phyloP scores from a whole-genome alignment of 768 basidiomycete species.

The Pulveroboletus sp. region DNA sequence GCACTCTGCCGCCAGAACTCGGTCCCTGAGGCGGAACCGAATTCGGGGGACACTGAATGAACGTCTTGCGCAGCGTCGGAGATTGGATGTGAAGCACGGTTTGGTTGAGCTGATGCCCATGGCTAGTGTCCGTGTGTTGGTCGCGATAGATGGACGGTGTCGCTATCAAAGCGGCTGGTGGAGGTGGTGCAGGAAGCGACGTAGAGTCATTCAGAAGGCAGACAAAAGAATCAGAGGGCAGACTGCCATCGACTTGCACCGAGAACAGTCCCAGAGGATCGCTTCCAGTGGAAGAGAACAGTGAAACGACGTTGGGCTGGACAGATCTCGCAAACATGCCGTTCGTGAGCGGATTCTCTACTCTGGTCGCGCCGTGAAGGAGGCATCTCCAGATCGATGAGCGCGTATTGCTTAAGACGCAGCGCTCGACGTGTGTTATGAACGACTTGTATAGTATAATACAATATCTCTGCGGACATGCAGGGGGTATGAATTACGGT shows the following conservation, averaged over 20 bases:
- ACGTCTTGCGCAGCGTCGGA: constrained; percentile 64
- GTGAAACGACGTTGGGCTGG: constrained; percentile 60
- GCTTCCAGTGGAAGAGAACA: constrained; percentile 71
- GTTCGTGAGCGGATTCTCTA: constrained; percentile 10
- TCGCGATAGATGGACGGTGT: constrained; percentile 33
- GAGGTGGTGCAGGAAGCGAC: constrained; percentile 42
- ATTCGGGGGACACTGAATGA: constrained; percentile 54
- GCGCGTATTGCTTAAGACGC: constrained; percentile 1
- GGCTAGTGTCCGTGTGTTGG: constrained; percentile 30
- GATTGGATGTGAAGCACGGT: constrained; percentile 79
- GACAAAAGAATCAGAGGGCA: constrained; percentile 60
- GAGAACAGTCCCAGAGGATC: constrained; percentile 58
- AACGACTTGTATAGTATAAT: constrained; percentile 3
- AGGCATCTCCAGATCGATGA: constrained; percentile 9
- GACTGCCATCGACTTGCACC: constrained; percentile 39
- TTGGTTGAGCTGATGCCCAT: constrained; percentile 44
- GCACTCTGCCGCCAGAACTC: constrained; percentile 20
- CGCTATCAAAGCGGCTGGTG: constrained; percentile 44
- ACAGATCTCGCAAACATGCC: constrained; percentile 51
- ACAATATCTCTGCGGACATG: constrained; percentile 1
- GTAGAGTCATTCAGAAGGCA: constrained; percentile 57
- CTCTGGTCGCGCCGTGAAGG: constrained; percentile 17
- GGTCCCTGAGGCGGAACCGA: constrained; percentile 11
- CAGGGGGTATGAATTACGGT: constrained; percentile 5
- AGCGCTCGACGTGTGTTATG: not conserved